A percentile compares a stretch with the other conserved stretches of the same genome.
phyloP scores from a whole-genome alignment of 176 grass and related monocot genomes.

The Oryza australiensis region DNA sequence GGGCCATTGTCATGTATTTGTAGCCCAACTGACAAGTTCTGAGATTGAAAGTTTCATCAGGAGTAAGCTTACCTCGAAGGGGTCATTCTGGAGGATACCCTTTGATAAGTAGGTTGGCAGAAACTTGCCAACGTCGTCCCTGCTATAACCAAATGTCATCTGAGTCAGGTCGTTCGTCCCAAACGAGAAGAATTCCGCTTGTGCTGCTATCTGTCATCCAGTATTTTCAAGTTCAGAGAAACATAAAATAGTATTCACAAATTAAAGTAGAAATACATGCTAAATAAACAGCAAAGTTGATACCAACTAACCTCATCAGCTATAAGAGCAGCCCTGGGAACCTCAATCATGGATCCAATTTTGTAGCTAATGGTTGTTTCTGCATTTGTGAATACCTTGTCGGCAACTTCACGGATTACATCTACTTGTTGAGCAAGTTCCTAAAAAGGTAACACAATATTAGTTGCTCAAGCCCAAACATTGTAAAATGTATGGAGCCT shows the following conservation, averaged over 20 bases:
- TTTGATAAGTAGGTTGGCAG: conserved; percentile 81
- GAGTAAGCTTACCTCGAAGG: conserved; percentile 79
- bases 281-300: neutral
- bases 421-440: conserved; percentile 79
- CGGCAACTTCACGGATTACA: conserved; percentile 65
- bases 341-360: conserved; percentile 98
- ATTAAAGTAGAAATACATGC: neutral
- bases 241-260: neutral
- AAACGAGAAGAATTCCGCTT: conserved; percentile 98
- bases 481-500: conserved; percentile 15
- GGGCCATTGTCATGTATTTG: neutral
- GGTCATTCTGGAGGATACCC: conserved; percentile 97
- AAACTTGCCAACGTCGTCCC: conserved; percentile 96
- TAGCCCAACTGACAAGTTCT: neutral
- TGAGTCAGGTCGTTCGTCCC: conserved; percentile 98
- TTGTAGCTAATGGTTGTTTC: conserved; percentile 73
- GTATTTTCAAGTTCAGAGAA: neutral
- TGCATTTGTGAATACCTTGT: conserved; percentile 59
- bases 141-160: conserved; percentile 98
- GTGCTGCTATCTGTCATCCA: conserved; percentile 76
- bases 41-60: neutral
- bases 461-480: conserved; percentile 4
- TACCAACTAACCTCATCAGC: conserved; percentile 73
- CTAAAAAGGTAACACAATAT: conserved; percentile 43
- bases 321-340: conserved; percentile 91